Evolutionary conservation across 208 protist genomes (phyloP), one percentile per base, ranked within the genome.

Genomic region (Wallacemonas sp.): DNA sequence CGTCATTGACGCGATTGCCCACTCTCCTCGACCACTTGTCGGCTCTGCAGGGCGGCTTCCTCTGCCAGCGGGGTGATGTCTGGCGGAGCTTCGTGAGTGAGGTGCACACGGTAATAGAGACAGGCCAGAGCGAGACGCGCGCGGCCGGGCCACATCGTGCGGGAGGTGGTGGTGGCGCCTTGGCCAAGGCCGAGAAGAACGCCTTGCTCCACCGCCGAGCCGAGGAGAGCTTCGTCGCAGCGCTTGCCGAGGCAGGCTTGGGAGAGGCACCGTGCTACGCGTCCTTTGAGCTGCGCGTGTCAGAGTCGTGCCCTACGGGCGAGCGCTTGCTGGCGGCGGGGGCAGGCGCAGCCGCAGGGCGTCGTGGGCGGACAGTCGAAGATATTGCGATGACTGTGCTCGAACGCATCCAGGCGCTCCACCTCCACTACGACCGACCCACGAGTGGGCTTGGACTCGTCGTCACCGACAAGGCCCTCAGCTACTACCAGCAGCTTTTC

Each of bases 41-140:
- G 11, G 79, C 80, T 1, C 66, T 96, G 31, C 84, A 80, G 19
- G 79, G 58, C 26, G 66, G 92, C 64, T 93, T 92, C 56, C 77
- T 96, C n/a, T 90, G 84, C 66, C 82, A 86, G 39, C 82, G 90
- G 21, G 90, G 90, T 5, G 90, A 96, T 49, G 46, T 96, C 26
- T 96, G 90, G 87, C 75, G 78, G 42, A 66, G 80, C 31, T 93
- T 96, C 76, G 85, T 90, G 42, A 80, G 91, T 42, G 44, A 64
- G 8, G 53, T 77, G 12, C 65, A 90, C 30, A 67, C 64, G 5
- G 66, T 30, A 46, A 72, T 75, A 53, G 45, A 41, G 30, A 27
- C 14, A 6, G 31, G 31, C 2, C 11, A 8, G 12, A 15, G 6
- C 38, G 36, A 11, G 9, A 30, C 56, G 27, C 38, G 21, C 6